These are phyloP conservation scores for Malassezia furfur DNA, from an alignment of 1,284 basidiomycete species.

Conservation along the genomic window DNA sequence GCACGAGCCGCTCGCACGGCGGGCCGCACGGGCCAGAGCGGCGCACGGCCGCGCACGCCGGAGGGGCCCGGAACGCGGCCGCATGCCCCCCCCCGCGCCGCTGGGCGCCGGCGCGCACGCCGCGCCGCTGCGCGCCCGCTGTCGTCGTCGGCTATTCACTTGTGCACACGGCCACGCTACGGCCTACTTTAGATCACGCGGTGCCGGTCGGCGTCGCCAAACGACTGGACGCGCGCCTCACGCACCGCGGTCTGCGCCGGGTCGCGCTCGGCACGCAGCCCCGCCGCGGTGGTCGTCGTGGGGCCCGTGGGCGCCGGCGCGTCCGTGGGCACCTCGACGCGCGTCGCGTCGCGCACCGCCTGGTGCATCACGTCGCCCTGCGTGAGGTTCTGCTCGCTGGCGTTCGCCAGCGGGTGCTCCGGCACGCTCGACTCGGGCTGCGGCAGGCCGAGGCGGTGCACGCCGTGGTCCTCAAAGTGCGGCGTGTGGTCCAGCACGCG, in stretches of 20 bases:
- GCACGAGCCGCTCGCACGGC: too few species aligned
- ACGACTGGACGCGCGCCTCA: not conserved
- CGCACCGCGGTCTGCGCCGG: not conserved
- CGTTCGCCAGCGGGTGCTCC: not conserved
- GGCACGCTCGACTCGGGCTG: slow-evolving; percentile 7
- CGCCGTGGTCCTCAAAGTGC: not conserved
- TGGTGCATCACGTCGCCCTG: slow-evolving; percentile 12
- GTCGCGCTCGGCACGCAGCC: not conserved
- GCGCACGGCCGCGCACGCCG: too few species aligned
- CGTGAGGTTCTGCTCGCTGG: slow-evolving; percentile 1
- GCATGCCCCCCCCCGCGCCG: too few species aligned
- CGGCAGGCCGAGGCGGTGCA: slow-evolving; percentile 4
- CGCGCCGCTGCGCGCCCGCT: too few species aligned
- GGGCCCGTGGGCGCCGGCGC: not conserved
- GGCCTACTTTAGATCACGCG: slow-evolving; percentile 3
- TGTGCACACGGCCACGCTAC: too few species aligned
- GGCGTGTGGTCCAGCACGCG: slow-evolving; percentile 5
- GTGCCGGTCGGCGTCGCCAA: not conserved
- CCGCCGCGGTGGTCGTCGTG: not conserved
- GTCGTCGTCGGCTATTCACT: too few species aligned
- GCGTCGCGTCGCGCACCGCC: slow-evolving; percentile 4
- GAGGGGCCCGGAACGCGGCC: too few species aligned
- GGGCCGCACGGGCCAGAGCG: too few species aligned
- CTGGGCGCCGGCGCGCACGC: too few species aligned
- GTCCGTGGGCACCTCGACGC: not conserved